A percentile compares a stretch with the other conserved stretches of the same genome.
Evolutionary conservation across 116 monocot species (phyloP).

Genomic region (Trichopus zeylanicus): DNA sequence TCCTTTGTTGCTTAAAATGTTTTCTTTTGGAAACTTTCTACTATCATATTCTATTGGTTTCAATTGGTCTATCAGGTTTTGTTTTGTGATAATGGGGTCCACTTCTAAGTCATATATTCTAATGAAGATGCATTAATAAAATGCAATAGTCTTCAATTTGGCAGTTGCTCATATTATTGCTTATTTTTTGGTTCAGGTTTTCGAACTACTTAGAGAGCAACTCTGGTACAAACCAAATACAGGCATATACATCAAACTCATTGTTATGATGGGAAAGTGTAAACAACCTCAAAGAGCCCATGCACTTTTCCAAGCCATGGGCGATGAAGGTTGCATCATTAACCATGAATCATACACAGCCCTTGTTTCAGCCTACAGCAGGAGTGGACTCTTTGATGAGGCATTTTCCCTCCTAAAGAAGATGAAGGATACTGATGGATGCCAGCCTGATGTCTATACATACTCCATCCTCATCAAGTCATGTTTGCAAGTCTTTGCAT

Average conservation of each 20-base stretch:
- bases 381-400: slow-evolving; percentile 70
- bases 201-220: slow-evolving; percentile 88
- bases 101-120: too few species aligned
- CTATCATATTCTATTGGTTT: too few species aligned
- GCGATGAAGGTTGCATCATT: slow-evolving; percentile 59
- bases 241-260: slow-evolving; percentile 89
- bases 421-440: slow-evolving; percentile 79
- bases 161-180: not conserved
- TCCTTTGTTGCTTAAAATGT: too few species aligned
- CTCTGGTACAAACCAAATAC: slow-evolving; percentile 87
- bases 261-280: slow-evolving; percentile 98
- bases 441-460: slow-evolving; percentile 87
- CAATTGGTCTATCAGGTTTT: too few species aligned
- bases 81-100: too few species aligned
- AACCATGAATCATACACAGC: slow-evolving; percentile 93
- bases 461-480: slow-evolving; percentile 95
- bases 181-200: slow-evolving; percentile 36
- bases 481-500: slow-evolving; percentile 56
- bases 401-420: slow-evolving; percentile 68
- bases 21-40: too few species aligned
- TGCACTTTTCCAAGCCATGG: slow-evolving; percentile 65
- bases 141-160: too few species aligned
- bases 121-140: too few species aligned
- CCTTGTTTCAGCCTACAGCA: slow-evolving; percentile 86
- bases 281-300: slow-evolving; percentile 87